Base-by-base conservation (phyloP, 345 rosid species). In the Nasturtium officinale region DNA sequence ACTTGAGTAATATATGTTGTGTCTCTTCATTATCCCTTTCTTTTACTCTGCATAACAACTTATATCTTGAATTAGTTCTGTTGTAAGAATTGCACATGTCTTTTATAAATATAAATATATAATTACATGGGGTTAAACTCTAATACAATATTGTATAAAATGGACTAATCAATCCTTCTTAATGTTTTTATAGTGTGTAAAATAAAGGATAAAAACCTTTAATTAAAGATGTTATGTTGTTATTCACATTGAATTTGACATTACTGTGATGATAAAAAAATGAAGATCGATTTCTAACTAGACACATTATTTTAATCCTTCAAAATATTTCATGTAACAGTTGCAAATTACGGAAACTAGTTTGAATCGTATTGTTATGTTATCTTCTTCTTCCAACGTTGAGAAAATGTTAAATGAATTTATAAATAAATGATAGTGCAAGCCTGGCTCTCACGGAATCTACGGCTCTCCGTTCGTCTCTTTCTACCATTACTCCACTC, bases 361-460 rank as follows among this genome's bases (percentile, higher is more conserved):
- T 35, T 37, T 37, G 13, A 37, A 37, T 37, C 42, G 10, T 37
- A 38, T 38, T 38, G 43, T 11, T 38, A 17, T 65, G 38, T 50
- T 54, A 59, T 48, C 9, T 28, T 47, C 7, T 13, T 25, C 15
- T 10, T 35, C 47, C 15, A 54, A 28, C 16, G 37, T 66, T 48
- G 59, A 58, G 42, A 55, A 52, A 20, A 67, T 32, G 38, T 10
- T 47, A 17, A n/a, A n/a, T n/a, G n/a, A n/a, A n/a, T n/a, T n/a
- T 69, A 64, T 60, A 26, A 48, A 51, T 17, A 10, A 69, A 77
- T 60, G 74, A 69, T 15, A 75, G 79, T 80, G 87, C 83, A 86
- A 84, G 90, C 69, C 83, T 82, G 85, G 76, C 81, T 74, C 71
- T 77, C 84, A 74, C 80, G 82, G 84, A 82, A 72, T 83, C 84